Evolutionary conservation across 2,329 filamentous ascomycete species (phyloP).

Genomic region (Bipolaris cookei): DNA sequence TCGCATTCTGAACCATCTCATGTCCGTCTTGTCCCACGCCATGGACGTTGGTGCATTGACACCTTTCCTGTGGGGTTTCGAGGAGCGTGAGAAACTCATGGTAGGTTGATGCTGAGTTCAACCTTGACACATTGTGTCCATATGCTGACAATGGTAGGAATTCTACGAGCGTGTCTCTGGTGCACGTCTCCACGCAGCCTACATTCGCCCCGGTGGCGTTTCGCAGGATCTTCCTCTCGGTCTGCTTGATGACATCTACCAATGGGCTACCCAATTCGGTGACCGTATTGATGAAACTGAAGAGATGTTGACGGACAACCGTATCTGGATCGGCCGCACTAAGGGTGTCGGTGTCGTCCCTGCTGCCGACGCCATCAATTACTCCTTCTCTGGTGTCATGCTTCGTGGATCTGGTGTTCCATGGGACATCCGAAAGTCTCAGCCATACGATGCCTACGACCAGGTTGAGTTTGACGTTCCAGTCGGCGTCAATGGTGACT

Average conservation of each 20-base stretch:
- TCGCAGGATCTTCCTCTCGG: slow-evolving; percentile 93
- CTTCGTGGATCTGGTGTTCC: slow-evolving; percentile 94
- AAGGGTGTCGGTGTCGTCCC: slow-evolving; percentile 90
- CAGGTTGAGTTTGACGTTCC: slow-evolving; percentile 98
- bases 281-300: slow-evolving; percentile 99
- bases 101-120: slow-evolving; percentile 57
- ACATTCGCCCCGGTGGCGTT: slow-evolving; percentile 94
- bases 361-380: slow-evolving; percentile 93
- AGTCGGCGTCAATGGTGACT: slow-evolving; percentile 95
- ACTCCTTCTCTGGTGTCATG: slow-evolving; percentile 97
- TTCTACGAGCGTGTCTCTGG: slow-evolving; percentile 99
- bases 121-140: neutral
- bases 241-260: slow-evolving; percentile 97
- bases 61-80: slow-evolving; percentile 98
- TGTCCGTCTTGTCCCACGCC: slow-evolving; percentile 95
- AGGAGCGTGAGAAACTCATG: slow-evolving; percentile 99
- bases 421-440: slow-evolving; percentile 95
- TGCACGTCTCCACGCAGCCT: slow-evolving; percentile 94
- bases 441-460: slow-evolving; percentile 97
- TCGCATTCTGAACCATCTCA: slow-evolving; percentile 92
- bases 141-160: slow-evolving; percentile 66
- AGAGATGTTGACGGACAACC: slow-evolving; percentile 98
- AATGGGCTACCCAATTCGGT: slow-evolving; percentile 98
- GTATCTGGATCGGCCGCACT: slow-evolving; percentile 96
- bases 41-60: slow-evolving; percentile 99